These are phyloP conservation scores for Blyttiomyces sp. DNA, from an alignment of 371 early-diverging fungal species.

Conservation along the genomic window DNA sequence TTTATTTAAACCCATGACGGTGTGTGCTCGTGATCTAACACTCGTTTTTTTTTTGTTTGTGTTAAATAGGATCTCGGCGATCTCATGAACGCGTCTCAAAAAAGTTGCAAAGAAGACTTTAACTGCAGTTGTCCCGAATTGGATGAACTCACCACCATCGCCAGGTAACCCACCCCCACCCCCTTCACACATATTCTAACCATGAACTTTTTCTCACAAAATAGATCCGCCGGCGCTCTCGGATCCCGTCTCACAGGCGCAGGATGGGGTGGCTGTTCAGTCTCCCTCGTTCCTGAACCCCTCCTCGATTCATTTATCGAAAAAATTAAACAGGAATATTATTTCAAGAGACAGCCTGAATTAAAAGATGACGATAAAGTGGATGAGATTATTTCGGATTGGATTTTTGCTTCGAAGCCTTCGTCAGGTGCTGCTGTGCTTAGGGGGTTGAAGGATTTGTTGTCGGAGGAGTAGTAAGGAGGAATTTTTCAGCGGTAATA, in stretches of 20 bases:
- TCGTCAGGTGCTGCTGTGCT: conserved; percentile 35
- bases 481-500: conserved; percentile 63
- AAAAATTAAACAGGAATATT: conserved; percentile 67
- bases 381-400: conserved; percentile 23
- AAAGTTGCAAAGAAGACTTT: conserved; percentile 73
- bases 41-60: conserved; percentile 23
- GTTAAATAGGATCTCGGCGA: conserved; percentile 63
- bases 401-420: conserved; percentile 38
- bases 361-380: conserved; percentile 38
- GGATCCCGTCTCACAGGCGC: conserved; percentile 61
- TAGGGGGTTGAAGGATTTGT: too few species aligned
- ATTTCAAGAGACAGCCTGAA: conserved; percentile 57
- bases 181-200: conserved; percentile 7
- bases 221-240: conserved; percentile 16
- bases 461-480: too few species aligned
- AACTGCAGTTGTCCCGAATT: conserved; percentile 88
- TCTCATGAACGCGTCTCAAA: conserved; percentile 89
- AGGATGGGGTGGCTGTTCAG: conserved; percentile 95
- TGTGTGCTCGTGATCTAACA: too few species aligned
- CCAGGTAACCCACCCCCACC: conserved; percentile 35
- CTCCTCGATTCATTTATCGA: conserved; percentile 61
- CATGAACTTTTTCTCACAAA: conserved; percentile 9
- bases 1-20: too few species aligned
- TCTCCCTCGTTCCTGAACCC: conserved; percentile 73
- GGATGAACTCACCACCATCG: conserved; percentile 70